Evolutionary conservation across 148 eudicot genomes (phyloP), one percentile per base, ranked within the genome.

Genomic region (Camellia lanceoleosa): DNA sequence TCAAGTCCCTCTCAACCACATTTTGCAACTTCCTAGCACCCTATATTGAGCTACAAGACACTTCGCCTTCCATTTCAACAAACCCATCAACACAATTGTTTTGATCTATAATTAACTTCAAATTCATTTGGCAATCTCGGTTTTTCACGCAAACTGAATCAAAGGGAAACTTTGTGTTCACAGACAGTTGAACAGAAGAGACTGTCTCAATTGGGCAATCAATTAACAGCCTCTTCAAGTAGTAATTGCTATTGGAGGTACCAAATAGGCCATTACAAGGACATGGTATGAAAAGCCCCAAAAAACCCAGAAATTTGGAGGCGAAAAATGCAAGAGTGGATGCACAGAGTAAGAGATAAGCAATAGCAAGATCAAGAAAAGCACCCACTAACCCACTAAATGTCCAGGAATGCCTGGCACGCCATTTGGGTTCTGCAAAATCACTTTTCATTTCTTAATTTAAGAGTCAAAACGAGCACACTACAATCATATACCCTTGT

Each of bases 321-420:
- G 89, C 71, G n/a, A 92, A 82, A 77, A 80, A 94, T 58, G 92
- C 92, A 12, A 90, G 44, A 16, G 89, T 80, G 49, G 99, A 90
- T 80, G 90, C 90, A 79, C 92, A 94, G 3, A 96, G 91, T 68
- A 96, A 88, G 68, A 91, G 83, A 82, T 91, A 94, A 11, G 98
- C 92, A 55, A 96, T 86, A 47, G 88, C 88, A 70, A 96, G 91
- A 87, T 96, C 97, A 85, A 94, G 88, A 87, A 91, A 96, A 54
- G 99, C 99, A 75, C 92, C 98, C 38, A 94, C 87, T 76, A 30
- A 30, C 38, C 38, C 38, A 30, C 38, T 30, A 30, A 30, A 86
- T 30, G 92, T 89, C 99, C 99, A 96, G 58, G 87, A 87, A 49
- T 81, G 88, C 83, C 75, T 85, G 88, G 83, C 97, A 91, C 11